Conservation (phyloP, 495 filamentous ascomycete species). For the Neurospora intermedia region DNA sequence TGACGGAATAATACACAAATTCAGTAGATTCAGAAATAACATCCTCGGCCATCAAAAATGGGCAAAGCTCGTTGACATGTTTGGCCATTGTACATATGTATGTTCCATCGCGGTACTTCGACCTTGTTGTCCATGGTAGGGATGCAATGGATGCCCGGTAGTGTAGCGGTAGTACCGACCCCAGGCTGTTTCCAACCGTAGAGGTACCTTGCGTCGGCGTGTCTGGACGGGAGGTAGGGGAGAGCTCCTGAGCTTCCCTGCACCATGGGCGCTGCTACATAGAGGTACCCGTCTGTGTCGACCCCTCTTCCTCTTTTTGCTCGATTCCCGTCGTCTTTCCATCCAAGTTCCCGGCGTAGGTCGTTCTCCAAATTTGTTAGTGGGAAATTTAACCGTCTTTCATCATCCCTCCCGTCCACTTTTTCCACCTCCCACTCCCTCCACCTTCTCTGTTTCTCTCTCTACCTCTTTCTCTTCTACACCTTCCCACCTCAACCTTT, state of each 20-base stretch:
- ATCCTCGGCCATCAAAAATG: neutral
- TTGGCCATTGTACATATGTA: neutral
- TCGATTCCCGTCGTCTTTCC: neutral
- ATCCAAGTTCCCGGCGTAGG: neutral
- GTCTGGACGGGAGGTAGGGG: neutral
- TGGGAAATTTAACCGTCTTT: conserved; percentile 4
- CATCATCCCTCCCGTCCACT: conserved; percentile 7
- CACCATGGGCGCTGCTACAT: neutral
- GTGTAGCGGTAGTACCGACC: neutral
- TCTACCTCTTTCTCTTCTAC: conserved; percentile 5
- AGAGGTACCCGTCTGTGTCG: neutral
- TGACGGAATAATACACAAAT: neutral
- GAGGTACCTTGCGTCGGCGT: neutral
- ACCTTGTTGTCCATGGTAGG: neutral
- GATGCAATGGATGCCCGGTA: neutral
- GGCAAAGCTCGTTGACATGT: neutral
- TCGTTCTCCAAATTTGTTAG: neutral
- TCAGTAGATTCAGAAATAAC: too few species aligned
- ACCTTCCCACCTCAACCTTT: neutral
- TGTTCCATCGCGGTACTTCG: neutral
- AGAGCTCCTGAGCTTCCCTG: neutral
- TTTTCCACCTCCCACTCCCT: neutral
- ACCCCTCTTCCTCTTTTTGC: neutral
- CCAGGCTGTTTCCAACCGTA: neutral
- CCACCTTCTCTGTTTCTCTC: conserved; percentile 18